Evolutionary conservation across 1,139 yeast species (phyloP).

Genomic region (Scheffersomyces titani): DNA sequence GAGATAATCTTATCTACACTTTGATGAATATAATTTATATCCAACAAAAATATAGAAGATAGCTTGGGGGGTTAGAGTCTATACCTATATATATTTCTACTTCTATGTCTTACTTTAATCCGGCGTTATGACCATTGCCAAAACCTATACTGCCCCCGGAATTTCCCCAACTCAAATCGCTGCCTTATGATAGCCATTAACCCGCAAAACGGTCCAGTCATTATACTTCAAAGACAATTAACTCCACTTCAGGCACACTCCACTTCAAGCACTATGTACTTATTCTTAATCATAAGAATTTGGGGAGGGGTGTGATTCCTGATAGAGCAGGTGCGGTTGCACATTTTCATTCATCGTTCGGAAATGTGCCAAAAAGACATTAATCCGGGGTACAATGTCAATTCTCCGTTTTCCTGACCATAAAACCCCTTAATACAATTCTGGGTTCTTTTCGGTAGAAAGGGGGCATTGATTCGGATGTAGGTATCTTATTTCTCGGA

Average conservation of each 20-base stretch:
- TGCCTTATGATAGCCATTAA: neutral
- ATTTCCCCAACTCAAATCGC: neutral
- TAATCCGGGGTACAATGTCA: neutral
- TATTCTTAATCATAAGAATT: too few relatives aligned
- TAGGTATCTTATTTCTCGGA: too few relatives aligned
- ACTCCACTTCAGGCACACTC: neutral
- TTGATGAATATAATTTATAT: neutral
- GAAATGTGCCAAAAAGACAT: neutral
- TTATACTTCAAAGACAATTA: neutral
- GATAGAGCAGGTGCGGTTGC: neutral
- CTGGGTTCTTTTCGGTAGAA: neutral
- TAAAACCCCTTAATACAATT: neutral
- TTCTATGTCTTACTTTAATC: neutral
- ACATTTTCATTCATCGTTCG: neutral
- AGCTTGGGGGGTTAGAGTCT: neutral
- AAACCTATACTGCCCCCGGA: neutral
- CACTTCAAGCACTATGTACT: neutral
- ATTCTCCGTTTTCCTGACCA: neutral
- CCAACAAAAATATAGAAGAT: too few relatives aligned
- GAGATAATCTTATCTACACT: neutral
- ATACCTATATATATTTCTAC: neutral
- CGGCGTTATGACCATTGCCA: neutral
- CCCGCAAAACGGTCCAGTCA: neutral
- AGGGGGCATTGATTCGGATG: neutral
- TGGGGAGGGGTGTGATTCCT: neutral